phyloP scores from a whole-genome alignment of 176 grass and related monocot genomes.

The Microstegium vimineum region DNA sequence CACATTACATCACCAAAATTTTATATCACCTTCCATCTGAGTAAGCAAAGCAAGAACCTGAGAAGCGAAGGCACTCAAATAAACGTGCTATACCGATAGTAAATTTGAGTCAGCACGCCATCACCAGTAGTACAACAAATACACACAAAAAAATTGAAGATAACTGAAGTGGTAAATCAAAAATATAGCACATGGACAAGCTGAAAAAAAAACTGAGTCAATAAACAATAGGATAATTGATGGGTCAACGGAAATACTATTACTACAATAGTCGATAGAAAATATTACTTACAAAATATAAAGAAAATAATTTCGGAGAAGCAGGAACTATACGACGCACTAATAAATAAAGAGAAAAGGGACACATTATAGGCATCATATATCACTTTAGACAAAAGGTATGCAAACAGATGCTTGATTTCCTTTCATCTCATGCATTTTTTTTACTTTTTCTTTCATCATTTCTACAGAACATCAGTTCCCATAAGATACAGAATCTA shows the following conservation, averaged over 20 bases:
- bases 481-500: conserved; percentile 36
- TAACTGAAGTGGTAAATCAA: neutral
- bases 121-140: neutral
- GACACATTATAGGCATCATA: neutral
- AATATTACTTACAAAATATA: conserved; percentile 30
- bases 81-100: too few relatives aligned
- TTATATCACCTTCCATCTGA: conserved; percentile 59
- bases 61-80: neutral
- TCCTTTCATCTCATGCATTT: neutral
- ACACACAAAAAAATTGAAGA: neutral
- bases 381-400: neutral
- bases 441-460: neutral
- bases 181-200: neutral
- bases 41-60: conserved; percentile 59
- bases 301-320: neutral
- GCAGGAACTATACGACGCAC: neutral
- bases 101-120: neutral
- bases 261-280: conserved; percentile 55
- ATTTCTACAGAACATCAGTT: conserved; percentile 16
- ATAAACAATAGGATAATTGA: neutral
- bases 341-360: conserved; percentile 7
- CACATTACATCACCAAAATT: conserved; percentile 46
- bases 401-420: neutral
- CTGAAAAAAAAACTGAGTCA: neutral
- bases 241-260: neutral